phyloP scores from a whole-genome alignment of 441 rosid species.

The Monsonia emarginata region DNA sequence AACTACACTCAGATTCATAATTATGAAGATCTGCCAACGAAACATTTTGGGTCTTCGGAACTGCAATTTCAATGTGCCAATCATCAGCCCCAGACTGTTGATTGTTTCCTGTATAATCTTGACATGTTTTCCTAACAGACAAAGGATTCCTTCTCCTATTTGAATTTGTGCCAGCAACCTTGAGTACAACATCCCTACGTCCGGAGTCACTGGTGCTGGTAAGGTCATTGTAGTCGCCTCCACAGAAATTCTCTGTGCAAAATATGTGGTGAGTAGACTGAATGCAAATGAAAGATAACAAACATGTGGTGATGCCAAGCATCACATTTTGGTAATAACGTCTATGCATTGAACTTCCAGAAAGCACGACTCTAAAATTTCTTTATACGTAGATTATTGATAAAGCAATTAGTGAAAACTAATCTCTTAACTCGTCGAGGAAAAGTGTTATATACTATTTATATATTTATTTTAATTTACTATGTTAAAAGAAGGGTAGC shows the following conservation, averaged over 20 bases:
- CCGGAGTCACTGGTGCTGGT: constrained; percentile 40
- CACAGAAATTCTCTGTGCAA: constrained; percentile 50
- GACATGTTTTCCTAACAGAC: constrained; percentile 38
- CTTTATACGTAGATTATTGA: too few relatives aligned
- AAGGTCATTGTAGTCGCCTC: constrained; percentile 46
- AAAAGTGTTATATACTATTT: too few relatives aligned
- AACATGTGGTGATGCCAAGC: constrained; percentile 2
- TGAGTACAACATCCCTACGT: constrained; percentile 36
- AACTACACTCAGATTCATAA: constrained; percentile 79
- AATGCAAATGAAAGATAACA: not conserved
- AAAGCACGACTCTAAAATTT: too few relatives aligned
- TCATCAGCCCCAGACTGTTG: constrained; percentile 45
- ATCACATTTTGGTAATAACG: not conserved
- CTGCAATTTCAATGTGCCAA: constrained; percentile 72
- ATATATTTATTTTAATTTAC: not conserved
- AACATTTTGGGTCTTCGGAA: constrained; percentile 36
- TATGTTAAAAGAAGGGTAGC: not conserved
- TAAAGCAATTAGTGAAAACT: not conserved
- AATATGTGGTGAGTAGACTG: constrained; percentile 14
- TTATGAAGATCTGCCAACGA: constrained; percentile 35
- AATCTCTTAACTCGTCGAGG: not conserved
- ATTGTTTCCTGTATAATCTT: constrained; percentile 28
- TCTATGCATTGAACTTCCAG: not conserved
- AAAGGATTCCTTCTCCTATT: constrained; percentile 46
- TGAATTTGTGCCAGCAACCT: constrained; percentile 34